Percentiles rank a stretch among this genome's conserved stretches.
phyloP scores from a whole-genome alignment of 495 filamentous ascomycete species.

The Penicillium flavigenum region DNA sequence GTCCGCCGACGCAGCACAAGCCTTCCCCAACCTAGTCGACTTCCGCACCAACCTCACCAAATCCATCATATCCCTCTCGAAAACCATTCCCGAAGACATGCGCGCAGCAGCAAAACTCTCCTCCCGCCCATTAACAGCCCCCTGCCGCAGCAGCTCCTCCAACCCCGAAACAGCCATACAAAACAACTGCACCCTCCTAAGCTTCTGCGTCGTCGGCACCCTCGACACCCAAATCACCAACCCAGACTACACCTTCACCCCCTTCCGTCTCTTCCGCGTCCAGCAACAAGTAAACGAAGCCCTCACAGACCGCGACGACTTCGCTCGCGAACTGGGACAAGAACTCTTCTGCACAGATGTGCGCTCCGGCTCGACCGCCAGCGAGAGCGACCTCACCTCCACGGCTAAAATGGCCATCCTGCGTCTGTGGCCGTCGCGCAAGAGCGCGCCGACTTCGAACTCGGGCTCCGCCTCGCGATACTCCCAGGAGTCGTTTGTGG shows the following conservation, averaged over 20 bases:
- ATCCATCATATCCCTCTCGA: conserved; percentile 41
- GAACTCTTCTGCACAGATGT: conserved; percentile 34
- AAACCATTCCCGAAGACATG: conserved; percentile 46
- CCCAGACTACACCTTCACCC: conserved; percentile 45
- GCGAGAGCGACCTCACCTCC: conserved; percentile 28
- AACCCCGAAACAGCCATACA: conserved; percentile 27
- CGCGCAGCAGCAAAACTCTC: conserved; percentile 50
- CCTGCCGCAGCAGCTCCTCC: conserved; percentile 32
- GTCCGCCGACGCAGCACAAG: conserved; percentile 30
- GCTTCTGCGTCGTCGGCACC: conserved; percentile 57
- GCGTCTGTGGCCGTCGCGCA: conserved; percentile 36
- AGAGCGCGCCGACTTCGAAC: conserved; percentile 5
- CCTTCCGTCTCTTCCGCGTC: conserved; percentile 56
- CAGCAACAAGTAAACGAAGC: conserved; percentile 56
- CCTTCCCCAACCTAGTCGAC: conserved; percentile 33
- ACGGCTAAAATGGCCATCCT: conserved; percentile 30
- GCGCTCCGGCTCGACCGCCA: conserved; percentile 27
- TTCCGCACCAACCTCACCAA: conserved; percentile 45
- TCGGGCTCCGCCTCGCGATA: conserved; percentile 27
- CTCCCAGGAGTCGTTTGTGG: conserved; percentile 35
- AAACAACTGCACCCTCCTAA: conserved; percentile 37
- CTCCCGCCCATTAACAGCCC: conserved; percentile 46
- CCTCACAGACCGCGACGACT: conserved; percentile 49
- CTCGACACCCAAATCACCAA: conserved; percentile 45
- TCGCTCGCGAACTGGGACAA: conserved; percentile 46